Evolutionary conservation across 768 basidiomycete species (phyloP), one percentile per base, ranked within the genome.

Genomic region (Lactarius tabidus): DNA sequence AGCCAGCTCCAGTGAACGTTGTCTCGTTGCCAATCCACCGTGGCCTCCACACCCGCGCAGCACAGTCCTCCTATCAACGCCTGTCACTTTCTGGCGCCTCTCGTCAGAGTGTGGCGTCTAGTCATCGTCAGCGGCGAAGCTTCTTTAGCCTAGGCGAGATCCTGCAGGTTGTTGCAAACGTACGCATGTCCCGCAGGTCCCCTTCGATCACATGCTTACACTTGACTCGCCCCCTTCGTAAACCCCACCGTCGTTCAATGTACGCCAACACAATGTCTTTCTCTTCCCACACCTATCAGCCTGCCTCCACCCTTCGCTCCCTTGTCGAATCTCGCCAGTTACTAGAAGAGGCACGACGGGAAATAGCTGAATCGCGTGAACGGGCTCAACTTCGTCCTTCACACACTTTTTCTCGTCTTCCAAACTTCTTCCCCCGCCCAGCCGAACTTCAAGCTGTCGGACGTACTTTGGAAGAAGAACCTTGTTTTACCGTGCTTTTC

Each of bases 131-230:
- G 72, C 86, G 85, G 71, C 81, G 90, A 62, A 86, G 86, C 67
- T 84, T 91, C 67, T 93, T 93, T 67, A 90, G 91, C 31, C 81
- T 93, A 79, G 84, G 88, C 59, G 91, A 93, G 66, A 85, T 94
- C 60, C 75, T 93, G 39, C 82, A 84, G 26, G 91, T 93, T 23
- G 75, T 93, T 26, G 78, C 87, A 35, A 91, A 91, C 68, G 91
- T 90, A 78, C 55, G 86, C 63, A 57, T 26, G 53, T 65, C 64
- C 64, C 60, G 55, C 58, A 62, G 58, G 29, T 35, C 59, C 60
- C 33, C 51, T 35, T 57, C 57, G 41, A 52, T 36, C 57, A n/a
- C 57, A 33, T 29, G 62, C 67, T 67, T 55, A 59, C 67, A 63
- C 36, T 59, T 60, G 52, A 23, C 62, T 59, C 60, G n/a, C 66